Evolutionary conservation across 2,329 filamentous ascomycete genomes (phyloP), one percentile per base, ranked within the genome.

Genomic region (Fusarium poae): DNA sequence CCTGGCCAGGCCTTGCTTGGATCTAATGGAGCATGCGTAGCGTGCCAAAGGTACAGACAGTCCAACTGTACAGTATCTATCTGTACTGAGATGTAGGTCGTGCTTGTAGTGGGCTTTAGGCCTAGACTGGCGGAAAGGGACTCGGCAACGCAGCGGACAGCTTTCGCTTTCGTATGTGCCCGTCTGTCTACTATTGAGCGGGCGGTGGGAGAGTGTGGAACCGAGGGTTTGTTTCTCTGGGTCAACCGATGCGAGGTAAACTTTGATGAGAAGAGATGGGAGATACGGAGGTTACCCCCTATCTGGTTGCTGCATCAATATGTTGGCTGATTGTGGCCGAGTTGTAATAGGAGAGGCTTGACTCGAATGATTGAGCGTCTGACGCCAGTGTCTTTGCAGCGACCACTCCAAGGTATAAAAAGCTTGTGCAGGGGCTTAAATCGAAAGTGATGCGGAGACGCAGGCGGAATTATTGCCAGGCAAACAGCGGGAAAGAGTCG

Each of bases 181-280:
- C 48, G 62, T 52, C 45, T 62, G 57, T 53, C 57, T 54, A 51
- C 51, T 50, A 62, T 44, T 64, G 67, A 67, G 54, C 49, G 53
- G 39, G 34, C 46, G 44, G 37, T 52, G 50, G 66, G 40, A 30
- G 40, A 57, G 57, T 70, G 72, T 74, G 72, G 72, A 73, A 73
- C 72, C 62, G 57, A 69, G 57, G 69, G 71, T 70, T 73, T 69
- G 71, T 70, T 73, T 69, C 66, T 61, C 71, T 73, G 71, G 71
- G 67, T 73, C 68, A 71, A 73, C 67, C 67, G 61, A 70, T 72
- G 58, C 59, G 59, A 71, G 67, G 65, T 57, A 73, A 73, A 72
- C 67, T 74, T 65, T 73, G 71, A 70, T 71, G 67, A 50, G 32
- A 39, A 39, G 35, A 39, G 35, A 39, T 39, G n/a, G 35, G 48